Evolutionary conservation across 768 basidiomycete genomes (phyloP), one percentile per base, ranked within the genome.

Genomic region (Phaeotremella skinneri): DNA sequence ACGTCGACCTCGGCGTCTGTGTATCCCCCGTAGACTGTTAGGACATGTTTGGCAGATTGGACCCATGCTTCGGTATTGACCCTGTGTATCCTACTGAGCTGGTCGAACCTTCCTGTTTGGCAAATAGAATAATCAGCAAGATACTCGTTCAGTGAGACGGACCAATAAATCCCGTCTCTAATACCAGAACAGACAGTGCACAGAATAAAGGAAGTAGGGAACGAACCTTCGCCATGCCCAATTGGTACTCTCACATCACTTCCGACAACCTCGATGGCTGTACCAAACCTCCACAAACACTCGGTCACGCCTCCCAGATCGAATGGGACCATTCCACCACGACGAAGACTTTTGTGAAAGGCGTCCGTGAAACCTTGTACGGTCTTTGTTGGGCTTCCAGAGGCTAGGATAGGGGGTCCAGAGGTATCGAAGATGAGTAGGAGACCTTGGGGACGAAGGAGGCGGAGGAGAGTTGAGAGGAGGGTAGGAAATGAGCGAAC

Each of bases 351-450:
- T 23, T 39, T 31, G n/a, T 34, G 31, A 20, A 63, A 48, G 2
- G 62, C 62, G 39, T 63, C 58, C 31, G 41, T 30, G 34, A 49
- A 63, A 4, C 59, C 62, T 47, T 56, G 62, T 2, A 31, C 43
- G 6, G 52, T 53, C 34, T 20, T 41, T 17, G 62, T 42, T 7
- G 43, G 26, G 4, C 20, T 49, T 16, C 32, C 47, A 30, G 54
- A 27, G 13, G 57, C 34, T 2, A 47, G 23, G 17, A 39, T 47
- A n/a, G 60, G 60, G 13, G 52, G 55, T 14, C 43, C 45, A 9
- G 43, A 31, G 17, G 60, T 53, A 20, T 64, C 66, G 51, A 68
- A 68, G 21, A 68, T 37, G 17, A 68, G 34, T 2, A 68, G 48
- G 30, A 61, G 32, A 48, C 66, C 66, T 11, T 43, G 52, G 41